These are phyloP conservation scores for Glebionis coronaria DNA, from an alignment of 129 eudicot species.

Conservation along the genomic window DNA sequence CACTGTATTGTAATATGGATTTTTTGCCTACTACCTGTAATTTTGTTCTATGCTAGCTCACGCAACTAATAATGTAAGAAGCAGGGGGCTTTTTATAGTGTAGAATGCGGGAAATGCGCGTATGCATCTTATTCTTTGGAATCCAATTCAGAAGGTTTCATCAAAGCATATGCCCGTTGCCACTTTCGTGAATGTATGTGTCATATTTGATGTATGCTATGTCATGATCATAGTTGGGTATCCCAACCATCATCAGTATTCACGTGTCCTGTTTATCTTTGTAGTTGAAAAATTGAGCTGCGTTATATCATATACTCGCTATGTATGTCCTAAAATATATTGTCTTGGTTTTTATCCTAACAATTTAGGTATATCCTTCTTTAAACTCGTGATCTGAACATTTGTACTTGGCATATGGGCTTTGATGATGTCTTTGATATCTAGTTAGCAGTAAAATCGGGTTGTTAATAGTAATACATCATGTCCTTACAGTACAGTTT, in stretches of 20 bases:
- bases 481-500: neutral
- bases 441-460: neutral
- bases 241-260: neutral
- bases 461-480: neutral
- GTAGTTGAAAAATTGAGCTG: neutral
- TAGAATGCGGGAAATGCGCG: no score
- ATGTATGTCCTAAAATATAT: neutral
- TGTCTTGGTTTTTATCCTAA: neutral
- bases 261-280: neutral
- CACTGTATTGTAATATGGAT: no score
- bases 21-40: no score
- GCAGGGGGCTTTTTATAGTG: no score
- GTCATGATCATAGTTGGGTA: neutral
- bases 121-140: no score
- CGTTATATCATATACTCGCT: neutral
- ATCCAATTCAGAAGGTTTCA: no score
- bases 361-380: neutral
- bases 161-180: no score
- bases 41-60: no score
- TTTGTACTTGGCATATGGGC: neutral
- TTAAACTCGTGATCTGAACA: neutral
- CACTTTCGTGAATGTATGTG: no score
- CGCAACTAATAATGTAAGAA: no score
- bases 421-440: neutral
- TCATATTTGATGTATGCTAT: neutral